Conservation (phyloP, 2,329 filamentous ascomycete genomes). For the Dothideomycetes sp. region DNA sequence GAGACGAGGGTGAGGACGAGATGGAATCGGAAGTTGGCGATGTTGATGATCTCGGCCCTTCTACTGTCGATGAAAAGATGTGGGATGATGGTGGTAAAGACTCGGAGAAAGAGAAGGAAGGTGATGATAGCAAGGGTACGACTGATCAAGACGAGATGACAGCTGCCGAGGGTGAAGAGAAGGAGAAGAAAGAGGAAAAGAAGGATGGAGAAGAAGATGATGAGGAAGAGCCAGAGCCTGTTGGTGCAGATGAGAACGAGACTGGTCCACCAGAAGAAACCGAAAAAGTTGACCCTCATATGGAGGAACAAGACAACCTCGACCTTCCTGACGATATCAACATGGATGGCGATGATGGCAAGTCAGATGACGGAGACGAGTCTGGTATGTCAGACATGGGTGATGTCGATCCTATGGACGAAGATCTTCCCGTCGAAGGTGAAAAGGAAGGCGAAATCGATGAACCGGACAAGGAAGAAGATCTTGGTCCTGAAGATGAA, state of each 20-base stretch:
- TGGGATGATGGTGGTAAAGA: constrained; percentile 78
- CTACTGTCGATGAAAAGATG: constrained; percentile 94
- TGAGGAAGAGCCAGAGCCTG: constrained; percentile 28
- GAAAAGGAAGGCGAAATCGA: constrained; percentile 19
- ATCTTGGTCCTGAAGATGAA: constrained; percentile 15
- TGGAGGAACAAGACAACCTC: constrained; percentile 71
- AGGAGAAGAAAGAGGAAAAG: constrained; percentile 37
- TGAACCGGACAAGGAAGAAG: constrained; percentile 19
- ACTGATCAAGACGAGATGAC: constrained; percentile 39
- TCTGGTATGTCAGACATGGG: constrained; percentile 18
- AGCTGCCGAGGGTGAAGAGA: constrained; percentile 38
- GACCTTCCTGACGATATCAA: constrained; percentile 85
- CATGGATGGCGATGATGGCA: constrained; percentile 60
- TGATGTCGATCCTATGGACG: constrained; percentile 18
- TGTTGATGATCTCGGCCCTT: constrained; percentile 82
- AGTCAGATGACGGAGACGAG: constrained; percentile 37
- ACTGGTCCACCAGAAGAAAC: constrained; percentile 57
- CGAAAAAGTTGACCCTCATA: constrained; percentile 62
- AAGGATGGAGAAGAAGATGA: constrained; percentile 55
- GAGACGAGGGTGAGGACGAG: constrained; percentile 57
- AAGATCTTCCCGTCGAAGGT: constrained; percentile 17
- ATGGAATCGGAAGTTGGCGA: constrained; percentile 86
- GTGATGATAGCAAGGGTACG: constrained; percentile 47
- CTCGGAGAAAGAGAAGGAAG: constrained; percentile 73
- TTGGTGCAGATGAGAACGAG: constrained; percentile 42